Base-by-base conservation (phyloP, 2,329 filamentous ascomycete species). In the Dactylellina cionopaga region DNA sequence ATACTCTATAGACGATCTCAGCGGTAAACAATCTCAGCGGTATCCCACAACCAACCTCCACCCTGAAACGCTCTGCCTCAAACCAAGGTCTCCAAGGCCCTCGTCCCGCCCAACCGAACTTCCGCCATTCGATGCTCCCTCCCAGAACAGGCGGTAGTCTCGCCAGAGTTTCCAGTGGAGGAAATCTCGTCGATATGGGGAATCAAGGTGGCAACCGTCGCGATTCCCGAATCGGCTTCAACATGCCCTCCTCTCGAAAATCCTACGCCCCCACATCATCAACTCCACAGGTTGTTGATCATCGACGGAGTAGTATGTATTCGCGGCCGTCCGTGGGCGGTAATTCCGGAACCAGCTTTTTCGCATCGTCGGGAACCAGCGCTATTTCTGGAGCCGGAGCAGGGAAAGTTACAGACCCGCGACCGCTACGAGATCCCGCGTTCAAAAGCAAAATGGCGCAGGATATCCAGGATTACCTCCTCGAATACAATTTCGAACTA, bases 401-500 rank as follows among this genome's bases (percentile, higher is more conserved):
- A 1, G 63, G 63, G 5, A 74, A 74, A 35, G 41, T 68, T 19
- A 86, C 88, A 73, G 96, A 99, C 78, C 94, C 95, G 0, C 87
- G 96, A 64, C 91, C 93, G 11, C 83, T 98, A 58, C 91, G 89
- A 78, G 92, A 98, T 78, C 85, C 91, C 35, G 85, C 86, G 19
- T 96, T 90, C 76, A 91, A 96, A 79, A 85, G 88, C 27, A 88
- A 89, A 64, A 93, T 99, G 80, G 92, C 90, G 5, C 90, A 95
- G 76, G 93, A 99, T 78, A 82, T 99, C 62, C 83, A 96, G 75
- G 95, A 99, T 76, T 99, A 96, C 79, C 85, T 99, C 79, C 89
- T 92, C 0, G 89, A 93, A 65, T 90, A 97, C 80, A 96, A 97
- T 79, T 99, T 98, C 78, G 95, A 99, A 81, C 88, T 97, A 85